phyloP scores from a whole-genome alignment of 176 grass and related monocot species.

The Zizania latifolia region DNA sequence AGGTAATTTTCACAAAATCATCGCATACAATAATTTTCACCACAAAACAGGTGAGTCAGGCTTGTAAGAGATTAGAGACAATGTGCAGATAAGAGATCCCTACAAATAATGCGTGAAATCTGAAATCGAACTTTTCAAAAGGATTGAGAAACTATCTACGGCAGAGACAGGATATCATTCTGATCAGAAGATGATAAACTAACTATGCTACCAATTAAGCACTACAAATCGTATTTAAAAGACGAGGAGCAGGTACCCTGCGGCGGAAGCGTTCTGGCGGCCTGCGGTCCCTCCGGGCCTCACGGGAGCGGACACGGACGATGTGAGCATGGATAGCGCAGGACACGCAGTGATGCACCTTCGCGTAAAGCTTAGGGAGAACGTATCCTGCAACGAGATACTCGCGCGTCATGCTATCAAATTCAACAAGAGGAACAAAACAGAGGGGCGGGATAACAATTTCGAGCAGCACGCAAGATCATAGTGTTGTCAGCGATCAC shows the following conservation, averaged over 20 bases:
- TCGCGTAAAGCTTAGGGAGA: constrained; percentile 73
- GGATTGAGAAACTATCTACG: too few relatives aligned
- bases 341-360: constrained; percentile 62
- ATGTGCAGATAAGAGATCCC: too few relatives aligned
- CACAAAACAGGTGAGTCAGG: too few relatives aligned
- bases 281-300: constrained; percentile 48
- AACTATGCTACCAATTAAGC: background rate
- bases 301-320: constrained; percentile 61
- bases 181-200: background rate
- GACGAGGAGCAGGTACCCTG: constrained; percentile 34
- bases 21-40: too few relatives aligned
- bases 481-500: background rate
- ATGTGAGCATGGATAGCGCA: constrained; percentile 69
- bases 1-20: too few relatives aligned
- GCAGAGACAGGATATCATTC: too few relatives aligned
- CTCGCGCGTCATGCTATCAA: background rate
- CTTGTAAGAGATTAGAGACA: too few relatives aligned
- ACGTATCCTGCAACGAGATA: constrained; percentile 44
- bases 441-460: background rate
- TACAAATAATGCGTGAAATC: too few relatives aligned
- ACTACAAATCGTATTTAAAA: background rate
- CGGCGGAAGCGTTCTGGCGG: constrained; percentile 64
- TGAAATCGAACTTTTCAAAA: too few relatives aligned
- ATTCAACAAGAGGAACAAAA: background rate
- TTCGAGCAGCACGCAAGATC: background rate